phyloP scores from a whole-genome alignment of 1,284 basidiomycete species.

The Pseudozyma tsukubaensis region DNA sequence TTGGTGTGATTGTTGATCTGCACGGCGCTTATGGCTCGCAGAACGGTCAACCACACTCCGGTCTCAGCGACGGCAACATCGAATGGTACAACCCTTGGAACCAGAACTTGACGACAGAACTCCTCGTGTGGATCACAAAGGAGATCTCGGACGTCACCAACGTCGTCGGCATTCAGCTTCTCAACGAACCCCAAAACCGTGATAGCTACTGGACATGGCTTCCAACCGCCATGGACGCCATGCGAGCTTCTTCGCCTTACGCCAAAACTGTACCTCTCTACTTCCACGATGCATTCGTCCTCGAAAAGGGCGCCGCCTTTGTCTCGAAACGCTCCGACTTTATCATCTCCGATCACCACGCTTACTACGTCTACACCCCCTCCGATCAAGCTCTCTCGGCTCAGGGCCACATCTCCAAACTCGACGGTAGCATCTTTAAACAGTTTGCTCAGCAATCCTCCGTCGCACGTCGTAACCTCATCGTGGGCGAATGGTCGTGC shows the following conservation, averaged over 20 bases:
- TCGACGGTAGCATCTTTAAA: slow-evolving; percentile 51
- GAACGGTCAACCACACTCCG: slow-evolving; percentile 77
- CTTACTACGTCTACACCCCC: slow-evolving; percentile 74
- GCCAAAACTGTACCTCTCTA: slow-evolving; percentile 76
- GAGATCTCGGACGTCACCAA: slow-evolving; percentile 77
- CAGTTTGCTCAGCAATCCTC: slow-evolving; percentile 35
- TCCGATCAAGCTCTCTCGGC: slow-evolving; percentile 55
- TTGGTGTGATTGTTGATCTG: slow-evolving; percentile 81
- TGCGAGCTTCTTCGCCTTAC: slow-evolving; percentile 72
- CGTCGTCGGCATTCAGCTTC: slow-evolving; percentile 78
- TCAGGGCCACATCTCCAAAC: slow-evolving; percentile 59
- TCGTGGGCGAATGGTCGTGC: slow-evolving; percentile 72
- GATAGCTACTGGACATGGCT: slow-evolving; percentile 64
- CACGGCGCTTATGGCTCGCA: slow-evolving; percentile 80
- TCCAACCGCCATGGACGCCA: slow-evolving; percentile 72
- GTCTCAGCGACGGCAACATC: slow-evolving; percentile 76
- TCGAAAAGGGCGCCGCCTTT: slow-evolving; percentile 74
- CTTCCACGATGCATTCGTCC: slow-evolving; percentile 80
- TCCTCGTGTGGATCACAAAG: slow-evolving; percentile 74
- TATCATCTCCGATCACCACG: slow-evolving; percentile 81
- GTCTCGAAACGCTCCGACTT: slow-evolving; percentile 76
- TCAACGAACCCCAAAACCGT: slow-evolving; percentile 77
- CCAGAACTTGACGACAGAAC: slow-evolving; percentile 75
- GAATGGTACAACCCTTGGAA: slow-evolving; percentile 73
- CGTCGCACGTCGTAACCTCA: slow-evolving; percentile 73